phyloP scores from a whole-genome alignment of 78 protist species.

The Mastigamoeba balamuthi region DNA sequence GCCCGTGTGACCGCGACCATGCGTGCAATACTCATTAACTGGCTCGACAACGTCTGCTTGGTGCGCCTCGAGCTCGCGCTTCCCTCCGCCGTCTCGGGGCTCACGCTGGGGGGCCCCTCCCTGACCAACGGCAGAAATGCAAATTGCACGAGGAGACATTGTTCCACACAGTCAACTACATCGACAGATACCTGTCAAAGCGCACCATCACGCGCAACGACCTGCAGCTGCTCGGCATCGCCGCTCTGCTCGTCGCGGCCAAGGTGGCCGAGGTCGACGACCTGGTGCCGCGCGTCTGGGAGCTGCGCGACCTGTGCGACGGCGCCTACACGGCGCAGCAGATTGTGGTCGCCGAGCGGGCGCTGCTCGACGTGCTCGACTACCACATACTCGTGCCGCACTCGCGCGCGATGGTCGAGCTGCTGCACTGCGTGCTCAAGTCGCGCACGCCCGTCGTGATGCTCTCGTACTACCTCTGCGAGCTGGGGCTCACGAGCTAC shows the following conservation, averaged over 20 bases:
- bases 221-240: slow-evolving; percentile 64
- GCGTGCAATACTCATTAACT: too few relatives aligned
- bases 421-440: background rate
- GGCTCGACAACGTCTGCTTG: too few relatives aligned
- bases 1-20: too few relatives aligned
- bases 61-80: too few relatives aligned
- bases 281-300: too few relatives aligned
- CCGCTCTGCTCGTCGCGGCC: slow-evolving; percentile 46
- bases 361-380: background rate
- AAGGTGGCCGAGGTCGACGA: slow-evolving; percentile 10
- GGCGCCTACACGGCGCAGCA: slow-evolving; percentile 16
- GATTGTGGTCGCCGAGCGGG: background rate
- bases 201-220: background rate
- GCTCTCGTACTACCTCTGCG: slow-evolving; percentile 15
- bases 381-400: slow-evolving; percentile 1
- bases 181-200: slow-evolving; percentile 48
- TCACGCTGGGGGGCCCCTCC: too few relatives aligned
- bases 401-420: background rate
- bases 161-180: slow-evolving; percentile 26
- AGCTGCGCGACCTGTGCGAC: slow-evolving; percentile 27
- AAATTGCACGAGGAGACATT: too few relatives aligned
- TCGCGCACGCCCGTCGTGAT: too few relatives aligned
- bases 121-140: too few relatives aligned
- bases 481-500: slow-evolving; percentile 33
- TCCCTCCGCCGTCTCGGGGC: too few relatives aligned